Evolutionary conservation across 331 rosid genomes (phyloP), one percentile per base, ranked within the genome.

Genomic region (Pyrus hybrid): DNA sequence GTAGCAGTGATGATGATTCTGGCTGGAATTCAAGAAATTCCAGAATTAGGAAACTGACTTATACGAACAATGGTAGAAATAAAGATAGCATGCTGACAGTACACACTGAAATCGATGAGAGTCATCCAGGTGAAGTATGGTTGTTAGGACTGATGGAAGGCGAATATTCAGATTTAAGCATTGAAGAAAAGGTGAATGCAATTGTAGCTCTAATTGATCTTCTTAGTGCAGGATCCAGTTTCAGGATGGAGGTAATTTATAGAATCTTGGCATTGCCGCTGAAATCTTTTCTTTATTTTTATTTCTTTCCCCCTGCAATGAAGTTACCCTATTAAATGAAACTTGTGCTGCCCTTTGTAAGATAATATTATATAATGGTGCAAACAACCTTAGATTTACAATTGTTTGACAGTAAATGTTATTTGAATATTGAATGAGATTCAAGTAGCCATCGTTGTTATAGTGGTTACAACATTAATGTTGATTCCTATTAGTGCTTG

Each of bases 101-200:
- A 61, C 65, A 43, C 86, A 89, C 90, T 76, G 99, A 92, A 87
- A 95, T 95, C 21, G 99, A 95, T 73, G 99, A 92, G 84, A 95
- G 99, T 77, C 84, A 86, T 85, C 83, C 93, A 14, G 99, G 97
- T 29, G 99, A 92, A 87, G 88, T 83, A 32, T 95, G 99, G 97
- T 75, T 95, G 75, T 82, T 92, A 82, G 99, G 97, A 80, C 71
- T 95, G 80, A 87, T 89, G 97, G 99, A 95, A 78, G 80, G 96
- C 68, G 99, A 95, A 84, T 92, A 95, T 85, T 92, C 97, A 43
- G 89, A 87, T 85, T 82, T 95, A 82, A 92, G 91, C 81, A 80
- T 92, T 68, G 97, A 92, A 71, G 99, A 95, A 81, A 95, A 89
- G 82, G 82, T 95, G 91, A 89, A 88, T 71, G 92, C 93, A 13